Evolutionary conservation across 148 eudicot species (phyloP).

Genomic region (Vaccinium vitisidaea): DNA sequence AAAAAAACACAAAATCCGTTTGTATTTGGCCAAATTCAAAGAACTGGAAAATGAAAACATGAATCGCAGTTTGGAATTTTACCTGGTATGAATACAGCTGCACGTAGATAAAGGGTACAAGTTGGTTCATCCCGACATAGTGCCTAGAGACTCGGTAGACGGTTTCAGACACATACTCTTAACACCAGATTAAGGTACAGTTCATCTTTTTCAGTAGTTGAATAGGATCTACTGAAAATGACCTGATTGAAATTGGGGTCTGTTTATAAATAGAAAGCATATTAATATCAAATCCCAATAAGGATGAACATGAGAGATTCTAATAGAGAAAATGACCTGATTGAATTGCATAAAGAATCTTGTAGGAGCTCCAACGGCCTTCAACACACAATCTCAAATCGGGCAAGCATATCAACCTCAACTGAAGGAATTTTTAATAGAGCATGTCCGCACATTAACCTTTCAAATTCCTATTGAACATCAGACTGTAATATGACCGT

Average conservation of each 20-base stretch:
- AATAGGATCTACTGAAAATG: slow-evolving; percentile 35
- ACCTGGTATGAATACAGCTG: slow-evolving; percentile 90
- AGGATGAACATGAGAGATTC: too few relatives aligned
- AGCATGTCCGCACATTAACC: neutral
- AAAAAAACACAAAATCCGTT: neutral
- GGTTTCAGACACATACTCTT: slow-evolving; percentile 86
- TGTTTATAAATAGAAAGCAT: too few relatives aligned
- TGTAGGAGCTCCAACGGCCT: too few relatives aligned
- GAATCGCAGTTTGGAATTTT: slow-evolving; percentile 4
- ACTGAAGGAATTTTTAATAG: neutral
- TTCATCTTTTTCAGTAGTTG: slow-evolving; percentile 85
- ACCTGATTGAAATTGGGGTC: too few relatives aligned
- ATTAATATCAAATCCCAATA: too few relatives aligned
- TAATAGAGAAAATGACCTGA: too few relatives aligned
- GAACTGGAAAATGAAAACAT: neutral
- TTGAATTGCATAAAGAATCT: too few relatives aligned
- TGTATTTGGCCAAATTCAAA: neutral
- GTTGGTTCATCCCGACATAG: slow-evolving; percentile 60
- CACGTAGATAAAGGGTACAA: slow-evolving; percentile 65
- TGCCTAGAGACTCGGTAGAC: slow-evolving; percentile 71
- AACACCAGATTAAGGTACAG: slow-evolving; percentile 90
- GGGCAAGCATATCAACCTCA: neutral
- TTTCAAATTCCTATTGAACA: neutral
- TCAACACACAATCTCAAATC: too few relatives aligned
- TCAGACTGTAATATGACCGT: neutral